Base-by-base conservation (phyloP, 2,329 filamentous ascomycete genomes). In the Hypoxylon sp. region DNA sequence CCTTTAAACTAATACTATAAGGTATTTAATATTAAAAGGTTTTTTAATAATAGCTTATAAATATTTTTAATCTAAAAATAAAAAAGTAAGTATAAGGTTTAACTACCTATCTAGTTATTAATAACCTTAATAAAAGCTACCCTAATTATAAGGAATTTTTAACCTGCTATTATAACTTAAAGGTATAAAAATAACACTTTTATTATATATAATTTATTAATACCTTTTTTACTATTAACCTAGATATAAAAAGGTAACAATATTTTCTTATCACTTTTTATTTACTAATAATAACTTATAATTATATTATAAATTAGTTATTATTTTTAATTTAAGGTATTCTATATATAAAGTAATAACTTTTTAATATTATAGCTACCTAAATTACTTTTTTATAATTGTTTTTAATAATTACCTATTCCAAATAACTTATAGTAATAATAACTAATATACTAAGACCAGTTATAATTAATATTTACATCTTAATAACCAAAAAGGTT, bases 381-480 rank as follows among this genome's bases (percentile, higher is more conserved):
- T 42, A 42, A 22, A 8, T 20, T 42, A 22, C 20, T 18, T 16
- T 18, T 20, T 8, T 20, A 20, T 42, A 42, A 42, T 22, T 42
- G 18, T 42, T 42, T 42, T 42, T 42, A 42, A 42, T 42, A 42
- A 42, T 42, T 42, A 42, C 20, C 11, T 7, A 8, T 42, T 20
- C 9, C 20, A 20, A 42, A 42, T 8, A 42, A 42, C 8, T 20
- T 7, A 20, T 42, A 42, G 3, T 20, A 20, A 42, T 42, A 42
- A n/a, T 8, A 8, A 2, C 9, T 22, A 42, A 42, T 12, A 22
- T 42, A 6, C 6, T 4, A 4, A 8, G 8, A 7, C 20, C 20
- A 42, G 20, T 42, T 42, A 42, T 42, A 42, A 42, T 42, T 42
- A 42, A 42, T 20, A 42, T 42, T 42, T 20, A 26, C 6, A 26